phyloP scores from a whole-genome alignment of 768 basidiomycete species.

The Rhodosporidiobolus odoratus region DNA sequence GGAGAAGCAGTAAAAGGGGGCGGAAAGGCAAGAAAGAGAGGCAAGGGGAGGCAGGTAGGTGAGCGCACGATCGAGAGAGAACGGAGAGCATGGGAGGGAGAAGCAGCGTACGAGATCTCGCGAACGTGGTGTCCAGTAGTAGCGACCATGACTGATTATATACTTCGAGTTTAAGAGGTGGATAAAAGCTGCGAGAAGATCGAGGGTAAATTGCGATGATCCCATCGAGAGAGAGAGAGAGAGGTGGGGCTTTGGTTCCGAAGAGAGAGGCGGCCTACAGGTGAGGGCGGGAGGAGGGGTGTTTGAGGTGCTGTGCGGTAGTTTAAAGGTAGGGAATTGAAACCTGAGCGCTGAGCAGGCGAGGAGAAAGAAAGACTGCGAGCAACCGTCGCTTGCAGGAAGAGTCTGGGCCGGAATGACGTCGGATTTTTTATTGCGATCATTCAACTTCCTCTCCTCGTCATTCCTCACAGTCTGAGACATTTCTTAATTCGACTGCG shows the following conservation, averaged over 20 bases:
- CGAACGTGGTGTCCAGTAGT: constrained; percentile 26
- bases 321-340: background rate
- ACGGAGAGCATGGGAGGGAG: background rate
- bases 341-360: background rate
- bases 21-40: background rate
- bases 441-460: no score
- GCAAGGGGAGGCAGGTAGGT: background rate
- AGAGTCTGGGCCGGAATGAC: no score
- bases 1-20: background rate
- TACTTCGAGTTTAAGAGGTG: background rate
- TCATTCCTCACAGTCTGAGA: no score
- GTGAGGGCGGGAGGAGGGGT: background rate
- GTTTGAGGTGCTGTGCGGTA: background rate
- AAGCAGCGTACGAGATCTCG: constrained; percentile 20
- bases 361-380: background rate
- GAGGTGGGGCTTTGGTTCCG: background rate
- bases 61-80: background rate
- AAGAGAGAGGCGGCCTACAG: background rate
- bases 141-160: constrained; percentile 1
- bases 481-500: no score
- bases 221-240: background rate
- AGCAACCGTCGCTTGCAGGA: background rate
- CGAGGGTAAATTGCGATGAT: background rate
- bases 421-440: no score
- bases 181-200: background rate